Conservation (phyloP, 768 basidiomycete genomes). For the Lactarius akahatsu region DNA sequence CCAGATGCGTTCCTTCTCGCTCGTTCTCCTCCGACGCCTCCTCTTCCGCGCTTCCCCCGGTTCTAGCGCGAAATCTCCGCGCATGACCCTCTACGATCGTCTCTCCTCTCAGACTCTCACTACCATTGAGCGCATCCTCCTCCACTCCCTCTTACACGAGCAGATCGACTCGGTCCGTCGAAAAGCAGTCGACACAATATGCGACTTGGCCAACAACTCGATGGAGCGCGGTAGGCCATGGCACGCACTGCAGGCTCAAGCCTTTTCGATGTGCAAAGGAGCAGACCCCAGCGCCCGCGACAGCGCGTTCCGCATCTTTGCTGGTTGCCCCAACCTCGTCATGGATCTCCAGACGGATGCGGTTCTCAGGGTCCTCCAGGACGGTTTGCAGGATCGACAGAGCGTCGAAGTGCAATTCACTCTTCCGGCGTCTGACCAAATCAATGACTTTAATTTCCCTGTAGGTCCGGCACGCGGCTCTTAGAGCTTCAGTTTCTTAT, state of each 20-base stretch:
- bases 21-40: slow-evolving; percentile 75
- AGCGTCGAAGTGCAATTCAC: slow-evolving; percentile 56
- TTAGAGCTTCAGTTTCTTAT: slow-evolving; percentile 68
- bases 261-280: slow-evolving; percentile 61
- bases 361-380: slow-evolving; percentile 63
- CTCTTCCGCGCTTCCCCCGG: slow-evolving; percentile 62
- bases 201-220: slow-evolving; percentile 71
- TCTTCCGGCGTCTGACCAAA: not conserved
- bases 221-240: slow-evolving; percentile 77
- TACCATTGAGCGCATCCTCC: slow-evolving; percentile 68
- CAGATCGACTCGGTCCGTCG: slow-evolving; percentile 55
- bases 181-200: slow-evolving; percentile 72
- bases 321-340: slow-evolving; percentile 71
- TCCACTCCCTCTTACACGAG: slow-evolving; percentile 68
- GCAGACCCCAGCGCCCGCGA: slow-evolving; percentile 35
- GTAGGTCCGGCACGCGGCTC: slow-evolving; percentile 71
- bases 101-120: slow-evolving; percentile 63
- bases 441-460: slow-evolving; percentile 1
- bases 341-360: slow-evolving; percentile 74
- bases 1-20: slow-evolving; percentile 83
- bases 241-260: slow-evolving; percentile 75
- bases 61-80: slow-evolving; percentile 37
- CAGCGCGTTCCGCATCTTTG: slow-evolving; percentile 65
- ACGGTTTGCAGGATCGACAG: slow-evolving; percentile 64
- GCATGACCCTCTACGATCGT: slow-evolving; percentile 75